phyloP scores from a whole-genome alignment of 202 grass and related monocot genomes.

The Eragrostis tef region DNA sequence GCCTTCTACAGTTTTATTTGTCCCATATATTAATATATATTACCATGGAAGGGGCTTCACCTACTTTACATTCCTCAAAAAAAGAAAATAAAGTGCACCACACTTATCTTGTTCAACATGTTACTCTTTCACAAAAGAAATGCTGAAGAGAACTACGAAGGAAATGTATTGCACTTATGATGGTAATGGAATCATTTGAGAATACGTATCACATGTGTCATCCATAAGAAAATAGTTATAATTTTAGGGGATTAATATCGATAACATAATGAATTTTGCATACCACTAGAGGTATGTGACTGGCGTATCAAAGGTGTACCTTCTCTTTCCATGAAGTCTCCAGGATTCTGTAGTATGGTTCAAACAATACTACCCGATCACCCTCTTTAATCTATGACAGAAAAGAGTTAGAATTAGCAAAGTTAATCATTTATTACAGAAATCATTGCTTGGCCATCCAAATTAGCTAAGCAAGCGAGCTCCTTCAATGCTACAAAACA shows the following conservation, averaged over 20 bases:
- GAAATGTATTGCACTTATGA: not conserved
- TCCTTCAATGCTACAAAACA: too few species aligned
- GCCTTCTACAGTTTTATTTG: too few species aligned
- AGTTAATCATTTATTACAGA: not conserved
- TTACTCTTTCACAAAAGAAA: slow-evolving; percentile 6
- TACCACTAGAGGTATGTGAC: not conserved
- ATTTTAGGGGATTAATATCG: not conserved
- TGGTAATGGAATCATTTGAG: not conserved
- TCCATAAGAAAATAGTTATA: not conserved
- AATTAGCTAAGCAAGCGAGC: too few species aligned
- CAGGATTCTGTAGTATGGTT: slow-evolving; percentile 56
- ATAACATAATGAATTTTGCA: not conserved
- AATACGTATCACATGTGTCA: not conserved
- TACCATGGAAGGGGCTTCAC: too few species aligned
- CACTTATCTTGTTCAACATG: not conserved
- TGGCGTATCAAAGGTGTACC: slow-evolving; percentile 33
- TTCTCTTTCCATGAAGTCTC: slow-evolving; percentile 51
- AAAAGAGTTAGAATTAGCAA: slow-evolving; percentile 42
- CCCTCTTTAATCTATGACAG: slow-evolving; percentile 56
- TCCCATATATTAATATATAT: too few species aligned
- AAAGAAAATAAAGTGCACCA: not conserved
- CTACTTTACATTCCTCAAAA: too few species aligned
- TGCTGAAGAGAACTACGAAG: not conserved
- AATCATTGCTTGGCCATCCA: too few species aligned
- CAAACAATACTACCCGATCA: slow-evolving; percentile 47